A percentile compares a stretch with the other conserved stretches of the same genome.
Conservation (phyloP, 768 basidiomycete genomes). For the Termitomyces eurrhizus region DNA sequence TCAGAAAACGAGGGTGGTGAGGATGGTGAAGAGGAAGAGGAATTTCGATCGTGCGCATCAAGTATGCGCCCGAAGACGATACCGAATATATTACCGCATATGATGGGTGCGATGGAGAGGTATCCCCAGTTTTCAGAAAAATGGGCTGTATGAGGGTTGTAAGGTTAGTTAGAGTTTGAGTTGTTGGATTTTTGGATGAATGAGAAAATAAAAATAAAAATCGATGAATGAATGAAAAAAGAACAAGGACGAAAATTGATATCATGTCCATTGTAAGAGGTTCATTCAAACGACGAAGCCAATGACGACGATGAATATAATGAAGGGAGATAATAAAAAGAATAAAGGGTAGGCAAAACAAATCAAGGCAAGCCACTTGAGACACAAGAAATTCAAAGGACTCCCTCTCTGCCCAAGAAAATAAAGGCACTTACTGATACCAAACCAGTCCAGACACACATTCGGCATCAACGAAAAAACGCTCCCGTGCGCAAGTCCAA, state of each 20-base stretch:
- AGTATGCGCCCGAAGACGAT: constrained; percentile 77
- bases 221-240: neutral
- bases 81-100: constrained; percentile 83
- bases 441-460: constrained; percentile 88
- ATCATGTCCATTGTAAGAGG: neutral
- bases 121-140: constrained; percentile 89
- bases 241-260: too few species aligned
- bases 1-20: constrained; percentile 42
- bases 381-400: neutral
- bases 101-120: constrained; percentile 66
- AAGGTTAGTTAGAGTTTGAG: neutral
- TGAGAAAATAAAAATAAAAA: neutral
- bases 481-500: constrained; percentile 72
- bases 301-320: neutral
- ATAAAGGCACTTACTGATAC: constrained; percentile 58
- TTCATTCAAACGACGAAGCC: neutral
- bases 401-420: neutral
- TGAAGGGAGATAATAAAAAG: neutral
- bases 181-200: neutral
- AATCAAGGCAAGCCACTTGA: too few species aligned
- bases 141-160: constrained; percentile 38
- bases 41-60: constrained; percentile 53
- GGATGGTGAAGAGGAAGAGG: neutral
- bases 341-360: neutral
- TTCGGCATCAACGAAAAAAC: constrained; percentile 70